phyloP scores from a whole-genome alignment of 371 early-diverging fungal genomes.

The Enterospora canceri region DNA sequence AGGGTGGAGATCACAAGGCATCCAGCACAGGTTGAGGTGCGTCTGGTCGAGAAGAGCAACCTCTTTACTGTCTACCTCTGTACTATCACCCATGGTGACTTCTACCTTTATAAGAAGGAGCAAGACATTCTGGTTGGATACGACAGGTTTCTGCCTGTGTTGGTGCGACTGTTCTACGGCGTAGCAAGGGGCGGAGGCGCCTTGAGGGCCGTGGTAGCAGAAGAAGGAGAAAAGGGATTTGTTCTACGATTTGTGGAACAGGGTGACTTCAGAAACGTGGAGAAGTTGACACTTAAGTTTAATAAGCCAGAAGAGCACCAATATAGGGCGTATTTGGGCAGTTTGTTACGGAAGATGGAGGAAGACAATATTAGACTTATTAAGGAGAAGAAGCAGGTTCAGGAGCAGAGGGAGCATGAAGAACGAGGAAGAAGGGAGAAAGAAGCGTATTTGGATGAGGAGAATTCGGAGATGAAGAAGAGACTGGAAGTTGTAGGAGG shows the following conservation, averaged over 20 bases:
- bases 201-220: constrained; percentile 31
- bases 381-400: constrained; percentile 47
- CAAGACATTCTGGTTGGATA: constrained; percentile 57
- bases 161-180: constrained; percentile 49
- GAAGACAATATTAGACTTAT: constrained; percentile 45
- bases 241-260: constrained; percentile 47
- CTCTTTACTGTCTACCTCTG: constrained; percentile 50
- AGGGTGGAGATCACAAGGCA: constrained; percentile 41
- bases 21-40: constrained; percentile 37
- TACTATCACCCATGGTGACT: constrained; percentile 42
- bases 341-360: constrained; percentile 48
- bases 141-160: constrained; percentile 41
- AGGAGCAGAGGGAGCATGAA: constrained; percentile 33
- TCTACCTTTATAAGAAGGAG: constrained; percentile 53
- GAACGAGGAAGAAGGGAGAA: constrained; percentile 26
- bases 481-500: constrained; percentile 30
- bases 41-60: constrained; percentile 47
- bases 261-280: constrained; percentile 55
- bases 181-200: constrained; percentile 28
- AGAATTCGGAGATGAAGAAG: constrained; percentile 5
- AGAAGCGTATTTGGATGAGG: constrained; percentile 25
- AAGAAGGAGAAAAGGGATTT: constrained; percentile 9
- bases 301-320: constrained; percentile 48
- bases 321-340: constrained; percentile 50
- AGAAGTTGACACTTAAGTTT: constrained; percentile 53